These are phyloP conservation scores for Colletotrichum higginsianum DNA, from an alignment of 2,329 filamentous ascomycete species.

Conservation along the genomic window DNA sequence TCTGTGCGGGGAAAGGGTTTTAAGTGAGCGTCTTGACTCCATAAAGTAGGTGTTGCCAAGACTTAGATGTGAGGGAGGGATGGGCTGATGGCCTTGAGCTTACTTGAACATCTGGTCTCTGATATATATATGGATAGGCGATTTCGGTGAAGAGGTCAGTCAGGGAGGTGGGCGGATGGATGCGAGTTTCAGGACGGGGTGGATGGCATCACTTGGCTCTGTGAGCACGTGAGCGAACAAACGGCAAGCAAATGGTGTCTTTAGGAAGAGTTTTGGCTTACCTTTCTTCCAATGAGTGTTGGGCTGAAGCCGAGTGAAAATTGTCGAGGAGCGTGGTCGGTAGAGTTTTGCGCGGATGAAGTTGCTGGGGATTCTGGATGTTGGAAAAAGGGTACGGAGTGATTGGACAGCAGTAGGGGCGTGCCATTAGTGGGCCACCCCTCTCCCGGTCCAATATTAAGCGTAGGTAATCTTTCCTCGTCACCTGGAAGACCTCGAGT, in stretches of 20 bases:
- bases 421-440: background rate
- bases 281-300: background rate
- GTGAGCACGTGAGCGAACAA: background rate
- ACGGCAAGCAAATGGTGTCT: background rate
- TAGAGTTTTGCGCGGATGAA: slow-evolving; percentile 4
- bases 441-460: background rate
- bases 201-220: background rate
- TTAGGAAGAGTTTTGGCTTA: background rate
- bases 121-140: background rate
- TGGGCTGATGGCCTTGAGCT: slow-evolving; percentile 31
- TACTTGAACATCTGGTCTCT: slow-evolving; percentile 39
- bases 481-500: background rate
- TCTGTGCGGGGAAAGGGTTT: slow-evolving; percentile 55
- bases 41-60: background rate
- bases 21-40: slow-evolving; percentile 5
- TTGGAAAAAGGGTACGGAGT: background rate
- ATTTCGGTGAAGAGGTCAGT: background rate
- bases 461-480: background rate
- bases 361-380: background rate
- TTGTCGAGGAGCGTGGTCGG: background rate
- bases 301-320: background rate
- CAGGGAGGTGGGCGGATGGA: background rate
- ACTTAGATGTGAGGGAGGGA: background rate
- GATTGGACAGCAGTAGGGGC: background rate
- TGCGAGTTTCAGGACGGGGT: background rate